Conservation (phyloP, 495 filamentous ascomycete genomes). For the Penicillium alfredii region DNA sequence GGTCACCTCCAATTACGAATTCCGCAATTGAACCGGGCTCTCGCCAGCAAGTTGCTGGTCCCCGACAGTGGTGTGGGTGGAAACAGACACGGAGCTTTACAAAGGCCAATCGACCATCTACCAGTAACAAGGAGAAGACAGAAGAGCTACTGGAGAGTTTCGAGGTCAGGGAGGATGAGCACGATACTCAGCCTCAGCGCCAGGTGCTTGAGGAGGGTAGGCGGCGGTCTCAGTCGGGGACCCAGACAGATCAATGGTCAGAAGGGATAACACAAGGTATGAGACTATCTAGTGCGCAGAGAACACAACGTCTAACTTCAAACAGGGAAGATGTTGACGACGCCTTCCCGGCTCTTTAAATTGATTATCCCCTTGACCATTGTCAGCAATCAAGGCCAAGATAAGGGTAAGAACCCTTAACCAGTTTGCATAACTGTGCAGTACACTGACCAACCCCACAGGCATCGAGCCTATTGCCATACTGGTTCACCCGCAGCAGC, state of each 20-base stretch:
- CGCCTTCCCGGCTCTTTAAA: constrained; percentile 84
- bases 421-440: constrained; percentile 16
- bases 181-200: constrained; percentile 5
- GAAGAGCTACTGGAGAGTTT: constrained; percentile 20
- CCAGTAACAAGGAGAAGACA: constrained; percentile 13
- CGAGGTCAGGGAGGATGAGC: constrained; percentile 8
- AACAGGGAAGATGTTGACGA: constrained; percentile 81
- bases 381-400: constrained; percentile 43
- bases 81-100: constrained; percentile 14
- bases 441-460: constrained; percentile 41
- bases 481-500: constrained; percentile 87
- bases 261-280: constrained; percentile 61
- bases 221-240: constrained; percentile 32
- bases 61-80: no score
- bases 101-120: constrained; percentile 17
- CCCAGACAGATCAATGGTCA: constrained; percentile 38
- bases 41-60: no score
- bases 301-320: constrained; percentile 1
- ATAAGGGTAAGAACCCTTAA: constrained; percentile 41
- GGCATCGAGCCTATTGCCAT: constrained; percentile 79
- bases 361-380: constrained; percentile 76
- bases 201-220: constrained; percentile 8
- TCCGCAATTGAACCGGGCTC: no score
- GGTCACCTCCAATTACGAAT: no score
- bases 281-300: background rate